Conservation (phyloP, 2,329 filamentous ascomycete species). For the Phyllachora maydis region DNA sequence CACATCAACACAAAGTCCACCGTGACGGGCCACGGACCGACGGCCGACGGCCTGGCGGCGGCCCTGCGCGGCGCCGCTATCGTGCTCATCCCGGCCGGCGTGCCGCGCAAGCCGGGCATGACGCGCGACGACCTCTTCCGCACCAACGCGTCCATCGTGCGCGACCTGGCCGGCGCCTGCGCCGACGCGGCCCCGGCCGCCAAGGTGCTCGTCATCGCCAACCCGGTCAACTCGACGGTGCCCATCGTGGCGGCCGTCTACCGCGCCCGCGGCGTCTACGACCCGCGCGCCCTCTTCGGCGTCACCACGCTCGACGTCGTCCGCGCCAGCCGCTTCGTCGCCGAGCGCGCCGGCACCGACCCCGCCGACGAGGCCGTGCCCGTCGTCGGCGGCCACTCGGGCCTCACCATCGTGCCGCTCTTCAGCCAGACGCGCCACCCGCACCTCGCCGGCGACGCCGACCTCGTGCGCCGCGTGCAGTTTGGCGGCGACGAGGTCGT, state of each 20-base stretch:
- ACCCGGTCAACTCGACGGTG: constrained; percentile 99
- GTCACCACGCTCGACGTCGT: constrained; percentile 98
- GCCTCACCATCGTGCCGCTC: constrained; percentile 94
- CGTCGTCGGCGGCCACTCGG: constrained; percentile 92
- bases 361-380: constrained; percentile 85
- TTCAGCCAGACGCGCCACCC: constrained; percentile 86
- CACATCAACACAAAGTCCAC: constrained; percentile 98
- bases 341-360: constrained; percentile 77
- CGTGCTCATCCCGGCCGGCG: constrained; percentile 93
- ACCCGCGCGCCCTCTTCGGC: constrained; percentile 97
- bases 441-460: constrained; percentile 57
- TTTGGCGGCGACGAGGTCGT: constrained; percentile 99
- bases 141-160: constrained; percentile 99
- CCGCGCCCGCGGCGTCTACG: constrained; percentile 91
- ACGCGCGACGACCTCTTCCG: constrained; percentile 99
- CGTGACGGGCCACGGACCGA: constrained; percentile 77
- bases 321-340: constrained; percentile 94
- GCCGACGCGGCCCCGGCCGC: constrained; percentile 78
- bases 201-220: constrained; percentile 93
- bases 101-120: constrained; percentile 99
- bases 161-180: constrained; percentile 88
- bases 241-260: constrained; percentile 94
- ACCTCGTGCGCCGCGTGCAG: constrained; percentile 85
- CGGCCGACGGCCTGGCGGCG: constrained; percentile 50
- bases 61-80: constrained; percentile 79